These are phyloP conservation scores for Corchorus olitorius DNA, from an alignment of 345 rosid species.

Conservation along the genomic window DNA sequence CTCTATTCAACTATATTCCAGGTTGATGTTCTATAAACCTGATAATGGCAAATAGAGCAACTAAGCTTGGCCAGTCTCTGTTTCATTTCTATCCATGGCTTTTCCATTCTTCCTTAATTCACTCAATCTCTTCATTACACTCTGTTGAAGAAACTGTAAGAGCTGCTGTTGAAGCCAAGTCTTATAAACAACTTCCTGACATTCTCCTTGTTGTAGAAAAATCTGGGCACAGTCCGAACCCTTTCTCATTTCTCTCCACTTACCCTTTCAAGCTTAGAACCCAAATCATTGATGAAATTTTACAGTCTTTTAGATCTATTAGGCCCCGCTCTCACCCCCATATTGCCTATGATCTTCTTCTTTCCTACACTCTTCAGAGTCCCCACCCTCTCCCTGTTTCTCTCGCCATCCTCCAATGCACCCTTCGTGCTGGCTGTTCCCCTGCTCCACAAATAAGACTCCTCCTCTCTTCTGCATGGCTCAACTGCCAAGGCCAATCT, in stretches of 20 bases:
- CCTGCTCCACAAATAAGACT: slow-evolving; percentile 64
- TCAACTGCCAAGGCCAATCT: slow-evolving; percentile 34
- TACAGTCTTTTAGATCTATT: slow-evolving; percentile 56
- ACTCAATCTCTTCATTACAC: slow-evolving; percentile 40
- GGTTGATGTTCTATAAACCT: not conserved
- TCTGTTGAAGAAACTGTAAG: slow-evolving; percentile 52
- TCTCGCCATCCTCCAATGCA: slow-evolving; percentile 67
- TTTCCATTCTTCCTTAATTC: slow-evolving; percentile 20
- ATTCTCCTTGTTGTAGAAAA: slow-evolving; percentile 47
- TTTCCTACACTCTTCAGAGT: slow-evolving; percentile 63
- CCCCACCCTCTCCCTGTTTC: slow-evolving; percentile 63
- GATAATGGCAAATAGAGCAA: slow-evolving; percentile 31
- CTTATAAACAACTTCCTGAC: slow-evolving; percentile 60
- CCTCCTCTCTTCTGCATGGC: slow-evolving; percentile 70
- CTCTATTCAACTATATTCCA: not conserved
- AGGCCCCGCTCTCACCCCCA: slow-evolving; percentile 59
- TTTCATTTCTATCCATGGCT: slow-evolving; percentile 15
- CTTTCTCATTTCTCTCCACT: slow-evolving; percentile 68
- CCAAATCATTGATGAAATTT: slow-evolving; percentile 57
- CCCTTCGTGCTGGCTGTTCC: slow-evolving; percentile 73
- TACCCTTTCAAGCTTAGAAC: slow-evolving; percentile 44
- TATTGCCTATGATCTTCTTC: slow-evolving; percentile 60
- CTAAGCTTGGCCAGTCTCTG: slow-evolving; percentile 25
- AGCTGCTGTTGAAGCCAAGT: slow-evolving; percentile 57
- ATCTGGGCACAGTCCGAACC: slow-evolving; percentile 44